These are phyloP conservation scores for Sporothrix inflata DNA, from an alignment of 2,329 filamentous ascomycete species.

Conservation along the genomic window DNA sequence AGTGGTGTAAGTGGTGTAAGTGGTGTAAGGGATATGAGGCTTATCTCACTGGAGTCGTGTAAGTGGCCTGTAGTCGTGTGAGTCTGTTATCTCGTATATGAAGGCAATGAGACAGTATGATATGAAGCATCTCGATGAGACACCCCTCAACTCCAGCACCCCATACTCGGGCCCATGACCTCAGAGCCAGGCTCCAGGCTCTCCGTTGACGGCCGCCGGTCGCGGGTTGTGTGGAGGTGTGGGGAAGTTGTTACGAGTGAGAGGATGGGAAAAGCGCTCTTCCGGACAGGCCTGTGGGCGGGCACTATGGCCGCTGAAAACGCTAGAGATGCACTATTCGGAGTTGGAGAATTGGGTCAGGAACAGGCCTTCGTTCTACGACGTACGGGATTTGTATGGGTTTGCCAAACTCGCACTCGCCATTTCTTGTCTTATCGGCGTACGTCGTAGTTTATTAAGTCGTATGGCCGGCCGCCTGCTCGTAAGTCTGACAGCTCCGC, in stretches of 20 bases:
- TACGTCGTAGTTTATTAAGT: not conserved
- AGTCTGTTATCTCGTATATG: not conserved
- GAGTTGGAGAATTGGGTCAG: not conserved
- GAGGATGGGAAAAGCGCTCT: slow-evolving; percentile 4
- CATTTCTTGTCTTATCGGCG: not conserved
- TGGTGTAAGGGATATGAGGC: not conserved
- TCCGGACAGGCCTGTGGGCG: not conserved
- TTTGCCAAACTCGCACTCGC: not conserved
- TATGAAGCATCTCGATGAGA: not conserved
- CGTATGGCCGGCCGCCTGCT: not conserved
- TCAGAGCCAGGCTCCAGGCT: not conserved
- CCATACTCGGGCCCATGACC: not conserved
- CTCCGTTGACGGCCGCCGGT: not conserved
- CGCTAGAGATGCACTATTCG: not conserved
- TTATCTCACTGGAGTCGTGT: too few species aligned
- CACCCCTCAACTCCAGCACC: not conserved
- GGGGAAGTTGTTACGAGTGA: not conserved
- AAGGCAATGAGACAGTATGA: not conserved
- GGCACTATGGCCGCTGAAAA: not conserved
- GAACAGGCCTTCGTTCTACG: not conserved
- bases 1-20: not conserved
- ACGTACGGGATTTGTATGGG: not conserved
- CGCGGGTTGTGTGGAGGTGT: slow-evolving; percentile 2
- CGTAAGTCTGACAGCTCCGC: too few species aligned
- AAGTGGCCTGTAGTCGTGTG: too few species aligned